Percentiles rank a stretch among this genome's conserved stretches.
Conservation (phyloP, 78 protist genomes). For the Diacronema lutheri region DNA sequence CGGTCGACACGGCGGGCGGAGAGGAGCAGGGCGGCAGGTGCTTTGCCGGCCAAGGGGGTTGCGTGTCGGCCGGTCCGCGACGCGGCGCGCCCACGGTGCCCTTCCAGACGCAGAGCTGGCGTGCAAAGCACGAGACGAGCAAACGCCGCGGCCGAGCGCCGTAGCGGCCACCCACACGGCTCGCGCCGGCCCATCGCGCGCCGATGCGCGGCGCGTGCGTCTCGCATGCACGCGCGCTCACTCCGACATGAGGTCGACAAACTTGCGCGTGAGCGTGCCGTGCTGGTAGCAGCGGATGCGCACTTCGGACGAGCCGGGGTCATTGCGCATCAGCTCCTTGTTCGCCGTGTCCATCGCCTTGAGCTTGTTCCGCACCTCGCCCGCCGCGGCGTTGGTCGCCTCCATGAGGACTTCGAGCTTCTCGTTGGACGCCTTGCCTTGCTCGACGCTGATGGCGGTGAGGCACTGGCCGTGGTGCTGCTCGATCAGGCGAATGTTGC, state of each 20-base stretch:
- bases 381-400: not conserved
- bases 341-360: conserved; percentile 52
- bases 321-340: conserved; percentile 28
- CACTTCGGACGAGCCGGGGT: conserved; percentile 37
- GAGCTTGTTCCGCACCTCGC: conserved; percentile 47
- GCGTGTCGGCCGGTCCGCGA: too few species aligned
- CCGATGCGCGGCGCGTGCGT: too few species aligned
- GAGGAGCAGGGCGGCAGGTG: too few species aligned
- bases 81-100: too few species aligned
- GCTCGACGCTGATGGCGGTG: not conserved
- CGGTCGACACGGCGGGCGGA: too few species aligned
- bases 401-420: not conserved
- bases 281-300: conserved; percentile 15
- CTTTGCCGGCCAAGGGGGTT: too few species aligned
- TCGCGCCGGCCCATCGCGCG: too few species aligned
- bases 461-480: not conserved
- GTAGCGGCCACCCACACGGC: too few species aligned
- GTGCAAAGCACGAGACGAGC: too few species aligned
- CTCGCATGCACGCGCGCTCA: too few species aligned
- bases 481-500: not conserved
- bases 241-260: conserved; percentile 73
- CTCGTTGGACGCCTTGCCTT: not conserved
- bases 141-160: too few species aligned
- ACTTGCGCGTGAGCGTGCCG: conserved; percentile 12
- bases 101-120: too few species aligned